Conservation (phyloP, 2,329 filamentous ascomycete genomes). For the Cadophora gregata region DNA sequence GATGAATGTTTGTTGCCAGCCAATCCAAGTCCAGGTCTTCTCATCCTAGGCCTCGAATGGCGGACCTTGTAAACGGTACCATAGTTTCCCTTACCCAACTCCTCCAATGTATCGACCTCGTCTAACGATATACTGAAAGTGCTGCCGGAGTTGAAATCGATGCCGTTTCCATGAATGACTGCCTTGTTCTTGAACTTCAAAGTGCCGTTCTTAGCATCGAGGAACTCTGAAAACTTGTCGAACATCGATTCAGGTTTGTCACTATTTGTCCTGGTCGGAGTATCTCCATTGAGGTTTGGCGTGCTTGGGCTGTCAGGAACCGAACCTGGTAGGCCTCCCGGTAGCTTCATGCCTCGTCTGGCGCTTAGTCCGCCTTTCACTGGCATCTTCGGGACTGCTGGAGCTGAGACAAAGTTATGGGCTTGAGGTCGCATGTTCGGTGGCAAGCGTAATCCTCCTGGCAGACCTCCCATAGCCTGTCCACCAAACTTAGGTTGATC, state of each 20-base stretch:
- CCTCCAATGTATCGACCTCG: conserved; percentile 90
- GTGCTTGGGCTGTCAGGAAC: conserved; percentile 31
- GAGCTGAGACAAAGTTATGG: conserved; percentile 56
- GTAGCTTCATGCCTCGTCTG: conserved; percentile 69
- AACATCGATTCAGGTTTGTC: conserved; percentile 53
- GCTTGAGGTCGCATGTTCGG: conserved; percentile 53
- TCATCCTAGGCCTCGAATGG: conserved; percentile 71
- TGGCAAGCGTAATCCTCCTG: conserved; percentile 51
- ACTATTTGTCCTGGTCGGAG: conserved; percentile 33
- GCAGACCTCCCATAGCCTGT: conserved; percentile 47
- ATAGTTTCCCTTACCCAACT: conserved; percentile 97
- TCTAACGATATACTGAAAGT: conserved; percentile 95
- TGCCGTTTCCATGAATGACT: conserved; percentile 84
- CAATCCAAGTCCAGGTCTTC: conserved; percentile 64
- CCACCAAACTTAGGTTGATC: conserved; percentile 27
- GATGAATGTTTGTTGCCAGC: conserved; percentile 48
- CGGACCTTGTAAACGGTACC: conserved; percentile 97
- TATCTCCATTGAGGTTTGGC: conserved; percentile 24
- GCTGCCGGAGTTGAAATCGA: conserved; percentile 89
- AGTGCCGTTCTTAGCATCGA: conserved; percentile 90
- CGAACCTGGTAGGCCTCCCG: conserved; percentile 45
- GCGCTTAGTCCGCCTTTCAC: conserved; percentile 64
- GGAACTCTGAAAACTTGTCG: conserved; percentile 78
- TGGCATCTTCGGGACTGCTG: conserved; percentile 50
- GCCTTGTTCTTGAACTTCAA: conserved; percentile 94